Evolutionary conservation across 345 rosid species (phyloP).

Genomic region (Populus ilicifolia): DNA sequence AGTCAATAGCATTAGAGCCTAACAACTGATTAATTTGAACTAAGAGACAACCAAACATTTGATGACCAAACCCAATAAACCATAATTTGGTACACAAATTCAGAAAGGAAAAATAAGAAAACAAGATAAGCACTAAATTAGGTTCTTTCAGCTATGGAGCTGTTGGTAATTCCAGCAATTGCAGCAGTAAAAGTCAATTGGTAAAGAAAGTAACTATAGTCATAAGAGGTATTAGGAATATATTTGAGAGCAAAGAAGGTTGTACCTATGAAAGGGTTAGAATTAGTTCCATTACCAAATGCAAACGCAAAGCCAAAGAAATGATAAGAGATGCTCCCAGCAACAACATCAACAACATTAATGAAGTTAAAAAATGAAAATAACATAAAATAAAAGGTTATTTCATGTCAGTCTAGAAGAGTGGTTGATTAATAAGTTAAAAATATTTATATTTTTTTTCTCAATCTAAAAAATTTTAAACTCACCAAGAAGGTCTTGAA

Average conservation of each 20-base stretch:
- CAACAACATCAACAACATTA: constrained; percentile 67
- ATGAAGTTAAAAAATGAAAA: no score
- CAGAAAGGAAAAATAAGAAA: constrained; percentile 58
- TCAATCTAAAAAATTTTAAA: no score
- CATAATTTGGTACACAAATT: constrained; percentile 59
- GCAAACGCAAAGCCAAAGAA: constrained; percentile 74
- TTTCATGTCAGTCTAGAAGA: no score
- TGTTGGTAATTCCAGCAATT: constrained; percentile 61
- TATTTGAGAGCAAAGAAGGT: constrained; percentile 45
- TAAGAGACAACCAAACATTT: constrained; percentile 54
- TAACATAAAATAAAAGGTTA: no score
- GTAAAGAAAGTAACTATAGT: constrained; percentile 53
- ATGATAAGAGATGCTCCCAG: constrained; percentile 61
- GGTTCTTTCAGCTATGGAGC: constrained; percentile 73
- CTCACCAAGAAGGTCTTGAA: no score
- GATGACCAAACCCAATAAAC: constrained; percentile 69
- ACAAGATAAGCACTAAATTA: constrained; percentile 64
- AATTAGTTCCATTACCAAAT: constrained; percentile 41
- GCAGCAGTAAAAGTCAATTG: constrained; percentile 75
- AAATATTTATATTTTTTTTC: no score
- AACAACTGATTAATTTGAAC: constrained; percentile 24
- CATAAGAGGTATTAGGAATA: constrained; percentile 38
- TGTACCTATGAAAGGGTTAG: constrained; percentile 59
- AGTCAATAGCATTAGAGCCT: constrained; percentile 62
- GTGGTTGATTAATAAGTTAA: no score